Percentiles rank a stretch among this genome's conserved stretches.
These are phyloP conservation scores for Rhodotorula sp. DNA, from an alignment of 1,284 basidiomycete species.

Conservation along the genomic window DNA sequence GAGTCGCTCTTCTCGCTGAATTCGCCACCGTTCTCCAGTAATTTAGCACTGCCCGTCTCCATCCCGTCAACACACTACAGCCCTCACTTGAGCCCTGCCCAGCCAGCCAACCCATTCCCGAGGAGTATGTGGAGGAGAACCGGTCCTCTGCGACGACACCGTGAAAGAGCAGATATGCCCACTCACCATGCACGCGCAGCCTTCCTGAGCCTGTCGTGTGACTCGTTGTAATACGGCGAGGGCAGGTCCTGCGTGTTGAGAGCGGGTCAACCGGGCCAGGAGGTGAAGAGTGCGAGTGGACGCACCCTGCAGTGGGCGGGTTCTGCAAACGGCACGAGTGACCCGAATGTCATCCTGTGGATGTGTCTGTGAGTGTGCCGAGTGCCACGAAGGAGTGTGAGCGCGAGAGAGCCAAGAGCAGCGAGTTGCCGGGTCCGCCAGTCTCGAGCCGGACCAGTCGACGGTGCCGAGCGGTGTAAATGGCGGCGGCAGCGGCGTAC, in stretches of 20 bases:
- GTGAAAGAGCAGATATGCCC: too few species aligned
- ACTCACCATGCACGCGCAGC: constrained; percentile 45
- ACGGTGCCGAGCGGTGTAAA: background rate
- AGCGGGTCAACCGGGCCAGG: background rate
- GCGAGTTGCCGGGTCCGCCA: too few species aligned
- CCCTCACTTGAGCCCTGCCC: too few species aligned
- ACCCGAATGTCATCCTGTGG: constrained; percentile 6
- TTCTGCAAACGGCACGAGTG: constrained; percentile 24
- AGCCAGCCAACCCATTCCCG: too few species aligned
- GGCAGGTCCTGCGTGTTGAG: constrained; percentile 33
- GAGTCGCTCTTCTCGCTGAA: too few species aligned
- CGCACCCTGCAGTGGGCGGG: constrained; percentile 24
- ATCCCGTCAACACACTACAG: too few species aligned
- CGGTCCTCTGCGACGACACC: too few species aligned
- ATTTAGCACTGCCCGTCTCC: too few species aligned
- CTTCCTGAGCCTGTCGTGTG: constrained; percentile 48
- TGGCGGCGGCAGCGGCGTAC: too few species aligned
- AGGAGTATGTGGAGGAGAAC: background rate
- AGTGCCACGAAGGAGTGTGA: too few species aligned
- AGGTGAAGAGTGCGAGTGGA: background rate
- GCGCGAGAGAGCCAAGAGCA: background rate
- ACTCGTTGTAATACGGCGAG: constrained; percentile 51
- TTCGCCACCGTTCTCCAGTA: too few species aligned
- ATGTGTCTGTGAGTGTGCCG: background rate
- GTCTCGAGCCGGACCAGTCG: background rate